Base-by-base conservation (phyloP, 2,329 filamentous ascomycete species). In the Colletotrichum sp. region DNA sequence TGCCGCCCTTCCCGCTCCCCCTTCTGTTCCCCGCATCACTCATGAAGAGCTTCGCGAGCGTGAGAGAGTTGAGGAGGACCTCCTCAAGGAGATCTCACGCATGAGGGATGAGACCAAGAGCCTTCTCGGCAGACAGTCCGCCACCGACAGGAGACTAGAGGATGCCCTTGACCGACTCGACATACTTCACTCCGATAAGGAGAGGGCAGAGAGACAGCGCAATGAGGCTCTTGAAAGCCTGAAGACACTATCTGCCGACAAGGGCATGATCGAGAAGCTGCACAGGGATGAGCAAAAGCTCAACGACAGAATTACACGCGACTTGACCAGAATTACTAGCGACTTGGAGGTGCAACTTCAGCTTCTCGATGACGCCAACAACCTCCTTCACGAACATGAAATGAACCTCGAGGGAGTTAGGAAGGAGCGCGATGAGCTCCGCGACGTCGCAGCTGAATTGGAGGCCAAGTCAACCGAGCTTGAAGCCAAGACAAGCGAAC, bases 91-190 rank as follows among this genome's bases (percentile, higher is more conserved):
- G 52, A 75, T 78, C 55, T 55, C 67, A n/a, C 67, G 61, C 34
- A 76, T 78, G 74, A 74, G 65, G 10, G 75, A 73, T n/a, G 66
- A 76, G 61, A 57, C 76, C 30, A 75, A 61, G 21, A 52, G 36
- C 18, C 71, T 77, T 16, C 71, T 77, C 18, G 72, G 72, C 36
- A 64, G 68, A 38, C 77, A 77, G 26, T 71, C 61, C 52, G 64
- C 57, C 21, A 73, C 75, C 12, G 66, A 74, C 36, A 78, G 67
- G 30, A 72, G 72, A 24, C 69, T 78, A 15, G 75, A 75, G 18
- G 61, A 76, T 58, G 72, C 77, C 18, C 69, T 72, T 21, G 69
- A 68, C 16, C 55, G 58, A 13, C 34, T 74, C 21, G n/a, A 21
- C 43, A 21, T 52, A 13, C 43, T 48, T 9, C 21, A 72, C 32